phyloP scores from a whole-genome alignment of 2,329 filamentous ascomycete species.

The Cladosporium sp. region DNA sequence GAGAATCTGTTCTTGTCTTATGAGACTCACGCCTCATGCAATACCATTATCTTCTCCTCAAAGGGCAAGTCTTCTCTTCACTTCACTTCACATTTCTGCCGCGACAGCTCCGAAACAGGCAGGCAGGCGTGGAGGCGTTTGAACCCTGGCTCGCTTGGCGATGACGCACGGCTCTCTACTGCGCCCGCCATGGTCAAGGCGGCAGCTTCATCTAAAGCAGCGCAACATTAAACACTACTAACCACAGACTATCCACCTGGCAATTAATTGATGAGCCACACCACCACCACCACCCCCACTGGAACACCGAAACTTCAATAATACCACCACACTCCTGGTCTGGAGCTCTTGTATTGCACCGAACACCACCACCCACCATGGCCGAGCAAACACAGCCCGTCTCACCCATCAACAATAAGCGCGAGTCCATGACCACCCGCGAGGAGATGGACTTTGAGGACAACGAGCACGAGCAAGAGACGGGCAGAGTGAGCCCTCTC shows the following conservation, averaged over 20 bases:
- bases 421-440: constrained; percentile 40
- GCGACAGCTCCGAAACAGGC: neutral
- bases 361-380: constrained; percentile 22
- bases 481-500: constrained; percentile 46
- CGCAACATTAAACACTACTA: neutral
- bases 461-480: constrained; percentile 57
- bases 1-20: neutral
- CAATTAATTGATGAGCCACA: neutral
- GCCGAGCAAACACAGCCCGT: constrained; percentile 27
- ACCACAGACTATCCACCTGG: neutral
- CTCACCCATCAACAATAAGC: constrained; percentile 32
- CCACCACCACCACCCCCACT: neutral
- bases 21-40: neutral
- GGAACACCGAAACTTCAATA: neutral
- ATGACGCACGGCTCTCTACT: constrained; percentile 5
- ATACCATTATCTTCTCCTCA: neutral
- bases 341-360: neutral
- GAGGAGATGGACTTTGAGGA: constrained; percentile 56
- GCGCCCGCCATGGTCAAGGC: constrained; percentile 14
- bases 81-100: neutral
- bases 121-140: neutral
- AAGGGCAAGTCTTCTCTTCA: neutral
- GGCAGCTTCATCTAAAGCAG: neutral
- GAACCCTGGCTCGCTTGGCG: neutral
- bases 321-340: neutral